A percentile compares a stretch with the other conserved stretches of the same genome.
These are phyloP conservation scores for Leucogyrophana mollusca DNA, from an alignment of 768 basidiomycete species.

Conservation along the genomic window DNA sequence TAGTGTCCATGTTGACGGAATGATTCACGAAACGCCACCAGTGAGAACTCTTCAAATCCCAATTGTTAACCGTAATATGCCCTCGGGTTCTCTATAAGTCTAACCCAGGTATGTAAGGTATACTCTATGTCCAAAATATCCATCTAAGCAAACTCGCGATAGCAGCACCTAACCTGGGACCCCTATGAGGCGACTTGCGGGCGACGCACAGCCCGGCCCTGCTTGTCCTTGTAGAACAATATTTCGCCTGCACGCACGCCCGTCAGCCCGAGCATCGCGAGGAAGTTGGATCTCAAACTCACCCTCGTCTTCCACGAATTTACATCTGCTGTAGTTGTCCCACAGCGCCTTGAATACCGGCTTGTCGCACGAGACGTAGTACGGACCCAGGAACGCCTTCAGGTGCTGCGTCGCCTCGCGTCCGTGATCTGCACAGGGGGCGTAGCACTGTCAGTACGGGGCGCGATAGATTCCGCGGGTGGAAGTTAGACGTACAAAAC, in stretches of 20 bases:
- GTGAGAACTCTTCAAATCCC: too few species aligned
- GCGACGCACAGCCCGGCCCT: conserved; percentile 40
- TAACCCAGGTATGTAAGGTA: too few species aligned
- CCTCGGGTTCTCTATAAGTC: too few species aligned
- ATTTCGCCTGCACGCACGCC: conserved; percentile 38
- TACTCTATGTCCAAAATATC: too few species aligned
- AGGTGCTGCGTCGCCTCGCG: conserved; percentile 28
- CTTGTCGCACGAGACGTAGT: conserved; percentile 26
- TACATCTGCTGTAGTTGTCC: conserved; percentile 32
- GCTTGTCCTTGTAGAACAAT: conserved; percentile 58
- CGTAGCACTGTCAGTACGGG: too few species aligned
- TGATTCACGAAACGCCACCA: too few species aligned
- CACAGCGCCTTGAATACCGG: conserved; percentile 31
- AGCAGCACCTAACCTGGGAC: too few species aligned
- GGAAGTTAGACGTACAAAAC: conserved; percentile 10
- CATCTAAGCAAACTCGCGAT: too few species aligned
- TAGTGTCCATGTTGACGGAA: too few species aligned
- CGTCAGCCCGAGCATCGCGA: too few species aligned
- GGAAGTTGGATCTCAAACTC: neutral
- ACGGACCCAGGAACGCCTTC: conserved; percentile 26
- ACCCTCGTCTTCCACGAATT: conserved; percentile 35
- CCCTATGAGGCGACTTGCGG: neutral
- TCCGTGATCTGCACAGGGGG: conserved; percentile 21
- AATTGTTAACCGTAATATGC: too few species aligned
- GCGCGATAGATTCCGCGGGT: neutral